Conservation (phyloP, 1,284 basidiomycete genomes). For the Moniliophthora roreri region DNA sequence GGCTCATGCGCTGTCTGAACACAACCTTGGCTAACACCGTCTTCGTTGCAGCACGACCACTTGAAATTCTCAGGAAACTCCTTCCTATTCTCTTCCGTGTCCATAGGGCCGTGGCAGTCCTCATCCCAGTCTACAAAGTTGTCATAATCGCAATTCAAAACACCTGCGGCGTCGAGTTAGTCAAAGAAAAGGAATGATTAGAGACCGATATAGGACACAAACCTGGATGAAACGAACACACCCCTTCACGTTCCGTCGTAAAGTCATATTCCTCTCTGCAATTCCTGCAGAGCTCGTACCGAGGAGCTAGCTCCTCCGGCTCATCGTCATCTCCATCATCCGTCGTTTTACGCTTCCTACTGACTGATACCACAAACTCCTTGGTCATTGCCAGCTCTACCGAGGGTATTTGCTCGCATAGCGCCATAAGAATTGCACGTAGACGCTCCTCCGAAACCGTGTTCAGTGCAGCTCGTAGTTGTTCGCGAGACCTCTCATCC, state of each 20-base stretch:
- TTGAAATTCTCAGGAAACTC: constrained; percentile 45
- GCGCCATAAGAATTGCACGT: constrained; percentile 34
- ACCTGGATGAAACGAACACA: constrained; percentile 35
- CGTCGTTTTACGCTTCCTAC: constrained; percentile 29
- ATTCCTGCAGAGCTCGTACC: constrained; percentile 43
- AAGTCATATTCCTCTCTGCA: constrained; percentile 46
- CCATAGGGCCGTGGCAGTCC: constrained; percentile 44
- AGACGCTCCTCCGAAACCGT: constrained; percentile 40
- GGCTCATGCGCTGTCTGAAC: constrained; percentile 33
- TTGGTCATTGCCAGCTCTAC: constrained; percentile 41
- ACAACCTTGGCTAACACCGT: constrained; percentile 38
- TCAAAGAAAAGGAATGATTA: background rate
- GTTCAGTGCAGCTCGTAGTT: constrained; percentile 40
- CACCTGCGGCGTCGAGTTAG: background rate
- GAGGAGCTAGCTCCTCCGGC: constrained; percentile 32
- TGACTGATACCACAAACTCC: constrained; percentile 33
- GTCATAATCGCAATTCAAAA: constrained; percentile 25
- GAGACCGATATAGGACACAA: constrained; percentile 8
- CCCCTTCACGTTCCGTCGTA: constrained; percentile 26
- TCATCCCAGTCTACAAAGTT: constrained; percentile 47
- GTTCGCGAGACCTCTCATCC: constrained; percentile 37
- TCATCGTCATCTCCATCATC: constrained; percentile 16
- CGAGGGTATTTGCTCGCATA: constrained; percentile 38
- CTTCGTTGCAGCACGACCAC: constrained; percentile 47
- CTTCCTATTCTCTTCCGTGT: constrained; percentile 35